Evolutionary conservation across 352 stramenopile genomes (phyloP), one percentile per base, ranked within the genome.

Genomic region (Phytophthora citrophthora): DNA sequence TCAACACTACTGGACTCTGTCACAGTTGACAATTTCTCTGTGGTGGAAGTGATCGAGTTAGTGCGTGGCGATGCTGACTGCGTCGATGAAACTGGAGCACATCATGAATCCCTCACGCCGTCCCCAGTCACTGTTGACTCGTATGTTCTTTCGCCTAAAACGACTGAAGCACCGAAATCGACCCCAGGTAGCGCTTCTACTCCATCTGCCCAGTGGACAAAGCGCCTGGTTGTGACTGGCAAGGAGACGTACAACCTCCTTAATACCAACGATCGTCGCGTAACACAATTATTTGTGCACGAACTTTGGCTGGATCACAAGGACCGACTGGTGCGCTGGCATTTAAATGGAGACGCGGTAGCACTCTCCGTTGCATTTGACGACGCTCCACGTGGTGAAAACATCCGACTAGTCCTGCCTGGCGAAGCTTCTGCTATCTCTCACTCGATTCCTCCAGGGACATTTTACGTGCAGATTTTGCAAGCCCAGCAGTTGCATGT

Each of bases 291-390:
- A 23, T 94, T 95, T 59, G 86, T 95, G 8, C 86, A 95, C 47
- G 86, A 95, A 41, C 47, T 95, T 3, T 95, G 86, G 86, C 63
- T 95, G 23, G 86, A 95, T 60, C 86, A 92, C 62, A 95, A 95
- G 54, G 74, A 91, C 31, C 79, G 86, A 6, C 70, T 95, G 34
- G 86, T 95, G 36, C 84, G 86, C 8, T 95, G 86, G 86, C 86
- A 94, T 66, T 72, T 94, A 45, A 94, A 93, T 38, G 86, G 86
- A 41, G 86, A 94, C 29, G 82, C 86, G 1, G 86, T 94, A 5
- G 86, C 83, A 8, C 73, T 94, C 5, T 94, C 86, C 0, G 83
- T 94, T 50, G 83, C 86, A 12, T 94, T 94, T 52, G 86, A 94
- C 36, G 79, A 85, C 32, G 76, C 72, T 1, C 51, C 71, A 3